Conservation (phyloP, 2,329 filamentous ascomycete species). For the Phaeomoniella chlamydospora region DNA sequence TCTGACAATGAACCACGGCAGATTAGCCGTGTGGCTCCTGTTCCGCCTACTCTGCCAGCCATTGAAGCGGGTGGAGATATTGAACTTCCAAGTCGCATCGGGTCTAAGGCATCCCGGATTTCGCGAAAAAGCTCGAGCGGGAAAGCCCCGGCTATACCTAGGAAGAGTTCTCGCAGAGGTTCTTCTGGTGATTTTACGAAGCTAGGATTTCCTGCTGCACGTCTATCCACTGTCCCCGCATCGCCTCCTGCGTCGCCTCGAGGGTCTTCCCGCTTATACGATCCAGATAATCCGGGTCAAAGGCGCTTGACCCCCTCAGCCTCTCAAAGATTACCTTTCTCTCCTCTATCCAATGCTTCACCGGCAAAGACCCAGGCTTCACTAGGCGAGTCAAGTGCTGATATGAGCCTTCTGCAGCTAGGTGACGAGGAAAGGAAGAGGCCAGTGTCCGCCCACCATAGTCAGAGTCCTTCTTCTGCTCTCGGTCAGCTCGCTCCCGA, state of each 20-base stretch:
- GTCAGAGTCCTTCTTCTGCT: conserved; percentile 14
- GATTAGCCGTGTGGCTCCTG: conserved; percentile 22
- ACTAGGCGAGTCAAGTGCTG: background rate
- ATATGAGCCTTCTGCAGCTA: conserved; percentile 15
- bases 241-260: conserved; percentile 7
- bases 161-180: conserved; percentile 57
- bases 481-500: conserved; percentile 15
- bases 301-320: conserved; percentile 17
- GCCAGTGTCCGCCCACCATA: conserved; percentile 7
- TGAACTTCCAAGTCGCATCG: conserved; percentile 47
- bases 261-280: conserved; percentile 3
- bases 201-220: conserved; percentile 3
- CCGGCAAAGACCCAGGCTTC: conserved; percentile 21
- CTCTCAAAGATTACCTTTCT: conserved; percentile 17
- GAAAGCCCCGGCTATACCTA: conserved; percentile 45
- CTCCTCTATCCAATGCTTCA: conserved; percentile 19
- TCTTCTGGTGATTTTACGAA: conserved; percentile 23
- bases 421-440: conserved; percentile 11
- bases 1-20: conserved; percentile 7
- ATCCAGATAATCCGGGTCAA: background rate
- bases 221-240: conserved; percentile 9
- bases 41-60: conserved; percentile 42
- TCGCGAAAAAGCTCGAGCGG: conserved; percentile 14
- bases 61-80: conserved; percentile 46
- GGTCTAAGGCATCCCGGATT: conserved; percentile 31